These are phyloP conservation scores for Bigelowiella natans DNA, from an alignment of 78 protist genomes.

Conservation along the genomic window DNA sequence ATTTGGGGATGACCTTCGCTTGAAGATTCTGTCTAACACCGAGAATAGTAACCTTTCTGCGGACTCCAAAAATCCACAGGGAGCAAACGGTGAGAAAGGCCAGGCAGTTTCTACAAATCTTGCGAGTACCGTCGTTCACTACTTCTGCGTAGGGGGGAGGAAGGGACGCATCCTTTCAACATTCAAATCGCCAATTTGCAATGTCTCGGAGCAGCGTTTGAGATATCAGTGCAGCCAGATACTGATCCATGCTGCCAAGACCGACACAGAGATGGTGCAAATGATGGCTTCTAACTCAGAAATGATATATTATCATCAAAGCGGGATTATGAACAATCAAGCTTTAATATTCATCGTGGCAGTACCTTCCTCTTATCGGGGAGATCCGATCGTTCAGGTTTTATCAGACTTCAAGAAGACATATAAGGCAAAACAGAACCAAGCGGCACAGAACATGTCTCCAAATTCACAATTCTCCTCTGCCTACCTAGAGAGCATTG, in stretches of 20 bases:
- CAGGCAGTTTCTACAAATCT: background rate
- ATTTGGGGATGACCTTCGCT: background rate
- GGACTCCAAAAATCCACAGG: background rate
- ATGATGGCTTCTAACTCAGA: background rate
- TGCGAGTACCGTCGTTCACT: background rate
- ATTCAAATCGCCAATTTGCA: background rate
- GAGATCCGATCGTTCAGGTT: background rate
- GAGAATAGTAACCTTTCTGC: background rate
- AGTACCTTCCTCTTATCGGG: background rate
- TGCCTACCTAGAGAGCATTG: no score
- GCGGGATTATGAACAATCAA: background rate
- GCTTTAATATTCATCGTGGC: background rate
- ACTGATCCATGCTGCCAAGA: background rate
- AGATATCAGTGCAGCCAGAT: background rate
- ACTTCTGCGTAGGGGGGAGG: background rate
- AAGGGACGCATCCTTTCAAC: background rate
- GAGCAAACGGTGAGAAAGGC: background rate
- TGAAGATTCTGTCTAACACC: background rate
- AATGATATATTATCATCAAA: background rate
- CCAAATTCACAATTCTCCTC: no score
- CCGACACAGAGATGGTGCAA: background rate
- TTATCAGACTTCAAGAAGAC: background rate
- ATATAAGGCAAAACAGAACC: background rate
- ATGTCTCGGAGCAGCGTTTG: background rate
- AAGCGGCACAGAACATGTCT: background rate